Percentiles rank a stretch among this genome's conserved stretches.
phyloP scores from a whole-genome alignment of 2,329 filamentous ascomycete genomes.

The Achaetomium macrosporum region DNA sequence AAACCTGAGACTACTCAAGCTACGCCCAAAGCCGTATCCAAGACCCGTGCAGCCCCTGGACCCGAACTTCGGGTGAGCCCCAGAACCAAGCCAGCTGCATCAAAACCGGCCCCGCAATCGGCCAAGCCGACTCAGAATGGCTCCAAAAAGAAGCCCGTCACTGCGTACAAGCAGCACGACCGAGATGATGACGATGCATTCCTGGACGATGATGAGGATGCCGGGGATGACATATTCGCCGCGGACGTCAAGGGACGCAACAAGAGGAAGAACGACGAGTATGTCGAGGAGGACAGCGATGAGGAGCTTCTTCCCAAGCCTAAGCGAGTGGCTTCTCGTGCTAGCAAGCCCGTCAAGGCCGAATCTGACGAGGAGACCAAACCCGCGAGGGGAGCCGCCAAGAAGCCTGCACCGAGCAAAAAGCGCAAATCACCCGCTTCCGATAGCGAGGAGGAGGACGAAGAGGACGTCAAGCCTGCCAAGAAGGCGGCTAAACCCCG shows the following conservation, averaged over 20 bases:
- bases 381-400: slow-evolving; percentile 28
- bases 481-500: slow-evolving; percentile 61
- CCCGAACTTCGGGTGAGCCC: slow-evolving; percentile 49
- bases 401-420: slow-evolving; percentile 32
- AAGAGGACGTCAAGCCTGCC: slow-evolving; percentile 45
- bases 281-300: slow-evolving; percentile 67
- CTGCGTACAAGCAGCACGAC: slow-evolving; percentile 37
- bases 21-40: slow-evolving; percentile 38
- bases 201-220: slow-evolving; percentile 63
- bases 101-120: slow-evolving; percentile 27
- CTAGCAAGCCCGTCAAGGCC: slow-evolving; percentile 31
- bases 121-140: slow-evolving; percentile 30
- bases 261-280: slow-evolving; percentile 67
- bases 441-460: slow-evolving; percentile 50
- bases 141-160: slow-evolving; percentile 39
- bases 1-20: slow-evolving; percentile 35
- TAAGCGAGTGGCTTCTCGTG: slow-evolving; percentile 49
- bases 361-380: slow-evolving; percentile 30
- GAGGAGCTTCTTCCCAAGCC: slow-evolving; percentile 59
- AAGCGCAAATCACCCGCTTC: slow-evolving; percentile 55
- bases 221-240: slow-evolving; percentile 79
- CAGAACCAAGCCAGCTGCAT: slow-evolving; percentile 37
- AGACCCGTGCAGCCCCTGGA: slow-evolving; percentile 35
- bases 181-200: slow-evolving; percentile 52
- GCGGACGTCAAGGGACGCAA: slow-evolving; percentile 61